A percentile compares a stretch with the other conserved stretches of the same genome.
These are phyloP conservation scores for Persicaria maculosa DNA, from an alignment of 148 eudicot genomes.

Conservation along the genomic window DNA sequence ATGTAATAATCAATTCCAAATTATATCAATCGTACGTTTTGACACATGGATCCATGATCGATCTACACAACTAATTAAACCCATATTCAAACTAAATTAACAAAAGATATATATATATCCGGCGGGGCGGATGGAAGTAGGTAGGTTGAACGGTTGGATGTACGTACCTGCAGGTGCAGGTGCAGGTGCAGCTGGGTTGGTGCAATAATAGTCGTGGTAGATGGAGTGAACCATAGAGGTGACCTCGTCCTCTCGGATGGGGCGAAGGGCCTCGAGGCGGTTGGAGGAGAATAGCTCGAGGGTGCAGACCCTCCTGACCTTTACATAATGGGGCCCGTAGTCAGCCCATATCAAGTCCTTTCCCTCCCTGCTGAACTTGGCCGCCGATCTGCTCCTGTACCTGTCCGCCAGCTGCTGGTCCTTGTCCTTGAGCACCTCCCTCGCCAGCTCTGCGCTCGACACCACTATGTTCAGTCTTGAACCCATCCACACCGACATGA, in stretches of 20 bases:
- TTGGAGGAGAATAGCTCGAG: constrained; percentile 35
- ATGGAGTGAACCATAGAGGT: constrained; percentile 30
- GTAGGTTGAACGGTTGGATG: too few relatives aligned
- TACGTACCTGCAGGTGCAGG: too few relatives aligned
- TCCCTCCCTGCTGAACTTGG: constrained; percentile 20
- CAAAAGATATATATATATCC: too few relatives aligned
- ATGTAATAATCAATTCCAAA: too few relatives aligned
- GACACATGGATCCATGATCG: too few relatives aligned
- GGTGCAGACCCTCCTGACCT: constrained; percentile 24
- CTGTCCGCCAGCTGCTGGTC: constrained; percentile 30
- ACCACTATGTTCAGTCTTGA: constrained; percentile 34
- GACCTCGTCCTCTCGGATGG: constrained; percentile 40
- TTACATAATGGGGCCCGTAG: constrained; percentile 35
- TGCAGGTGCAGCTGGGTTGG: too few relatives aligned
- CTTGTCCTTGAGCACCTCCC: constrained; percentile 31
- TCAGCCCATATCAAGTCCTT: constrained; percentile 31
- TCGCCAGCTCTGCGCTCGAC: constrained; percentile 31
- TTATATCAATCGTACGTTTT: too few relatives aligned
- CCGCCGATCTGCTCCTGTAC: constrained; percentile 16
- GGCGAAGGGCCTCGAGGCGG: constrained; percentile 35
- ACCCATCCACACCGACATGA: constrained; percentile 52
- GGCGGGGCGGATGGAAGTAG: too few relatives aligned
- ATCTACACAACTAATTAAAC: too few relatives aligned
- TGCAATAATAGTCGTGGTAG: constrained; percentile 26
- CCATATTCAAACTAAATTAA: too few relatives aligned